phyloP scores from a whole-genome alignment of 306 rosid species.

The Vigna radiata region DNA sequence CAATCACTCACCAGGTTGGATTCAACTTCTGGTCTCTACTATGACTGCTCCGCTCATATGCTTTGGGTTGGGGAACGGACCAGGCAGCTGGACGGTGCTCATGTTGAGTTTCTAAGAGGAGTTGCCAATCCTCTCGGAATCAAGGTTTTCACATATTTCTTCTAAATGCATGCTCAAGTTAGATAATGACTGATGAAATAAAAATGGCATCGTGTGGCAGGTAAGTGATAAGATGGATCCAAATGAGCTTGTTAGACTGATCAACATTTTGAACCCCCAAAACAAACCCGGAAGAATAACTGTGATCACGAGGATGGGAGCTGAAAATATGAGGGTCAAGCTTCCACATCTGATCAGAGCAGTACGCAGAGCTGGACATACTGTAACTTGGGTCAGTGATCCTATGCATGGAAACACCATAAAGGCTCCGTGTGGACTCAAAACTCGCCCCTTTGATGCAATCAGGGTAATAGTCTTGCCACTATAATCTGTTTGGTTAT shows the following conservation, averaged over 20 bases:
- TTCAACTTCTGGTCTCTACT: slow-evolving; percentile 83
- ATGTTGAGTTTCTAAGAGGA: slow-evolving; percentile 84
- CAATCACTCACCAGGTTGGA: slow-evolving; percentile 85
- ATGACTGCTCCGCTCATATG: slow-evolving; percentile 91
- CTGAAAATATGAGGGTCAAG: slow-evolving; percentile 87
- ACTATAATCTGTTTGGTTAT: neutral
- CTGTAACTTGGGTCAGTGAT: slow-evolving; percentile 89
- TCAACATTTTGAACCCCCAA: slow-evolving; percentile 79
- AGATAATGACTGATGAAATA: neutral
- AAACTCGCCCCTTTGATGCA: slow-evolving; percentile 86
- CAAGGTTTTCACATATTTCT: slow-evolving; percentile 55
- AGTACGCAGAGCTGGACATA: slow-evolving; percentile 72
- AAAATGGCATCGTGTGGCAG: slow-evolving; percentile 50
- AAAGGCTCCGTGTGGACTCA: slow-evolving; percentile 87
- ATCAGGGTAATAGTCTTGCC: slow-evolving; percentile 59
- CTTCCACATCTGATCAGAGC: slow-evolving; percentile 90
- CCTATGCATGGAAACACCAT: slow-evolving; percentile 97
- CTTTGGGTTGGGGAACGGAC: slow-evolving; percentile 90
- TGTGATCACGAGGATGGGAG: slow-evolving; percentile 85
- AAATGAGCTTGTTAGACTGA: slow-evolving; percentile 71
- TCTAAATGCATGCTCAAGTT: neutral
- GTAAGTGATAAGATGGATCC: slow-evolving; percentile 90
- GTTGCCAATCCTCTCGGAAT: slow-evolving; percentile 87
- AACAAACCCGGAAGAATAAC: slow-evolving; percentile 86
- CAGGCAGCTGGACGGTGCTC: slow-evolving; percentile 90